phyloP scores from a whole-genome alignment of 306 rosid species.

The Lathyrus aphaca region DNA sequence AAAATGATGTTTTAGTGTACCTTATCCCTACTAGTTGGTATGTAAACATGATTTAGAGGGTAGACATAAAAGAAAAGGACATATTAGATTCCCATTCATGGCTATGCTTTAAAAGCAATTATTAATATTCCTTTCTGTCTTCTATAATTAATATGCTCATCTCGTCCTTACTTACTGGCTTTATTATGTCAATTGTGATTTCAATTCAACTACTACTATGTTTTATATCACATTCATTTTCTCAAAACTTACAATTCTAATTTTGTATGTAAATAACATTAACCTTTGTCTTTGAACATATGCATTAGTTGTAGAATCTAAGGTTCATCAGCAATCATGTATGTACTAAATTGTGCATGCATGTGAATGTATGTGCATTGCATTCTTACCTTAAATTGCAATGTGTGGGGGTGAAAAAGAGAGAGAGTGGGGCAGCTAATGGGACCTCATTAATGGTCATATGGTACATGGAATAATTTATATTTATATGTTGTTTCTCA shows the following conservation, averaged over 20 bases:
- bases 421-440: background rate
- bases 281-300: background rate
- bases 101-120: slow-evolving; percentile 19
- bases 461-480: background rate
- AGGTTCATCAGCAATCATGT: slow-evolving; percentile 5
- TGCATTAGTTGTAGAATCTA: slow-evolving; percentile 4
- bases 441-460: slow-evolving; percentile 4
- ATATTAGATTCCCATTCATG: slow-evolving; percentile 39
- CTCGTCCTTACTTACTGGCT: background rate
- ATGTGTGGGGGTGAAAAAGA: background rate
- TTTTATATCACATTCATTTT: background rate
- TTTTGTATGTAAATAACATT: background rate
- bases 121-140: slow-evolving; percentile 18
- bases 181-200: slow-evolving; percentile 4
- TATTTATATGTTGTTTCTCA: no score
- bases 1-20: slow-evolving; percentile 36
- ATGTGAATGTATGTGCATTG: background rate
- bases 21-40: slow-evolving; percentile 34
- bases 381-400: background rate
- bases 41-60: slow-evolving; percentile 28
- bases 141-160: slow-evolving; percentile 5
- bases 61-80: slow-evolving; percentile 21
- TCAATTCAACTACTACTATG: background rate
- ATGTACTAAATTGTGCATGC: slow-evolving; percentile 16
- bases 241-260: no score